Evolutionary conservation across 1,284 basidiomycete genomes (phyloP).

Genomic region (Agaricales sp.): DNA sequence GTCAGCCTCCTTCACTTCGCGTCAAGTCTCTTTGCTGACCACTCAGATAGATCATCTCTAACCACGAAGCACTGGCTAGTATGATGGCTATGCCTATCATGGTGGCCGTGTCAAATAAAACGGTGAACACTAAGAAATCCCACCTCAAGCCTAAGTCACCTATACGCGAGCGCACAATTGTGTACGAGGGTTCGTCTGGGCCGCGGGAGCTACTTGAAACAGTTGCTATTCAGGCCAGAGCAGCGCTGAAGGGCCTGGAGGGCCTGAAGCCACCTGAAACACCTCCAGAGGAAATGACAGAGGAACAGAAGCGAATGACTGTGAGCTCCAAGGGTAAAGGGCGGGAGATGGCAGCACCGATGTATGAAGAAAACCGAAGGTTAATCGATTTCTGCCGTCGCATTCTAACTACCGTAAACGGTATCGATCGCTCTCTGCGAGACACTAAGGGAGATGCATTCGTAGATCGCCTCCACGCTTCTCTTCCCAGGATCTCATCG

Average conservation of each 20-base stretch:
- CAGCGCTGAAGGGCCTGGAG: slow-evolving; percentile 77
- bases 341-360: slow-evolving; percentile 33
- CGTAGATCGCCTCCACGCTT: slow-evolving; percentile 63
- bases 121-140: slow-evolving; percentile 41
- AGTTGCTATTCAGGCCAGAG: slow-evolving; percentile 81
- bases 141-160: slow-evolving; percentile 28
- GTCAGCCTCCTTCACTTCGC: slow-evolving; percentile 29
- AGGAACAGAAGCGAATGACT: slow-evolving; percentile 77
- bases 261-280: slow-evolving; percentile 41
- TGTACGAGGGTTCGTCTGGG: slow-evolving; percentile 82
- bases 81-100: slow-evolving; percentile 97
- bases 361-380: slow-evolving; percentile 60
- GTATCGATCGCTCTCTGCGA: slow-evolving; percentile 75
- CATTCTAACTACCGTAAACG: slow-evolving; percentile 67
- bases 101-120: slow-evolving; percentile 63
- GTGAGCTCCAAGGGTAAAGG: slow-evolving; percentile 52
- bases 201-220: slow-evolving; percentile 85
- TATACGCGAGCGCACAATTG: slow-evolving; percentile 64
- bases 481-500: slow-evolving; percentile 60
- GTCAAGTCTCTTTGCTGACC: slow-evolving; percentile 3
- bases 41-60: slow-evolving; percentile 63
- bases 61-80: slow-evolving; percentile 81
- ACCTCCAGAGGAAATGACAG: slow-evolving; percentile 57
- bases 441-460: slow-evolving; percentile 83
- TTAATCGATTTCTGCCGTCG: slow-evolving; percentile 65